Evolutionary conservation across 2,329 filamentous ascomycete species (phyloP), one percentile per base, ranked within the genome.

Genomic region (Colletotrichum godetiae): DNA sequence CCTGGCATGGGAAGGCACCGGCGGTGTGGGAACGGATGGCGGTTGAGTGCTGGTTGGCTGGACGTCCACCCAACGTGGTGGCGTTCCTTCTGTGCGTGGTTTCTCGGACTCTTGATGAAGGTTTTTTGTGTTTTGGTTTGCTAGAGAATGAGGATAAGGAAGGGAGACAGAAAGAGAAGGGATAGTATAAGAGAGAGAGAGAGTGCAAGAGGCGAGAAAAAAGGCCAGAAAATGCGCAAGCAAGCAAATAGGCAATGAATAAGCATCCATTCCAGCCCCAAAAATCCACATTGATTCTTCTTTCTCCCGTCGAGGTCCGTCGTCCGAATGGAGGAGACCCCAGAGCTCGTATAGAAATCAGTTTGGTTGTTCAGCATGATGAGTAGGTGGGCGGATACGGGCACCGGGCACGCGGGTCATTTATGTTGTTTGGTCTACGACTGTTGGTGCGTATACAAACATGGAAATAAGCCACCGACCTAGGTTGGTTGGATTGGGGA

Each of bases 201-300:
- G 62, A 15, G n/a, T 15, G 37, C 31, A 46, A 5, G 8, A 55
- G 63, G 33, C 29, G 49, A 57, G 42, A 37, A 37, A 53, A 53
- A 31, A 35, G 52, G 37, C 56, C 68, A 46, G 62, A 61, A 62
- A 62, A 62, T 57, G 68, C 49, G 49, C 63, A 62, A 27, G 35
- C 64, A 29, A 35, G 57, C 65, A 52, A 53, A 56, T 22, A 61
- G 13, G 29, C n/a, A 63, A 55, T 57, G 19, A 68, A 67, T 35
- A 52, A 57, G 57, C 35, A 56, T 10, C 33, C 65, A 42, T 72
- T 46, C 33, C 42, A 61, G 22, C 42, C 65, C 60, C 37, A 33
- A 24, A 59, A 31, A 13, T 35, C 61, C 12, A 56, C 63, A 8
- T 46, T 29, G 42, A 13, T 13, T 42, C 37, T 42, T 33, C 31